Evolutionary conservation across 352 stramenopile genomes (phyloP).

Genomic region (Pythium insidiosum): DNA sequence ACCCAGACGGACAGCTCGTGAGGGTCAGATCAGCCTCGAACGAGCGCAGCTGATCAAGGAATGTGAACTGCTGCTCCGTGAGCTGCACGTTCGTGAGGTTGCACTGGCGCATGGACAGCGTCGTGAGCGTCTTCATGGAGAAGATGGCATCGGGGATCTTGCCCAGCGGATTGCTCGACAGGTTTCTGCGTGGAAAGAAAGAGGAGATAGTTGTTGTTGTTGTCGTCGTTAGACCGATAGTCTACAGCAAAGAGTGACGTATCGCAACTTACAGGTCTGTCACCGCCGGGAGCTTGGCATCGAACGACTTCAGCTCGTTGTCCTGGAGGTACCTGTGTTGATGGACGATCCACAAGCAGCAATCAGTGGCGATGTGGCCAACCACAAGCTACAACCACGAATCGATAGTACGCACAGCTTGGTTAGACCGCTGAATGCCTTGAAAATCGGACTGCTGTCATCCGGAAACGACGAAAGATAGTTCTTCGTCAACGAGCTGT

Average conservation of each 20-base stretch:
- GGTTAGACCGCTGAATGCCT: conserved; percentile 20
- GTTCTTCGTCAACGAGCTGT: conserved; percentile 42
- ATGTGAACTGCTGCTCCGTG: conserved; percentile 20
- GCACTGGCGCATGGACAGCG: conserved; percentile 32
- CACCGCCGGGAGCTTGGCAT: conserved; percentile 20
- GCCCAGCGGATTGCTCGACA: conserved; percentile 34
- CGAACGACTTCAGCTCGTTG: conserved; percentile 38
- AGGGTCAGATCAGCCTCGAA: conserved; percentile 41
- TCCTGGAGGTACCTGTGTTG: conserved; percentile 24
- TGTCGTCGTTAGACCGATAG: too few relatives aligned
- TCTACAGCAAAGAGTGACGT: too few relatives aligned
- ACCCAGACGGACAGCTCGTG: conserved; percentile 17
- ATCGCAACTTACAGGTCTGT: conserved; percentile 20
- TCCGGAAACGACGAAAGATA: conserved; percentile 33
- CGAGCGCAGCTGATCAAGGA: conserved; percentile 29
- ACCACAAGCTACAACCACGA: background rate
- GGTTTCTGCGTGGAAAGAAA: conserved; percentile 16
- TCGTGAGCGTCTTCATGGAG: conserved; percentile 31
- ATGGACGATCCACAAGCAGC: background rate
- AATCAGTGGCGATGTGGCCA: background rate
- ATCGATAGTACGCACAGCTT: conserved; percentile 6
- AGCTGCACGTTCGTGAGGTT: conserved; percentile 57
- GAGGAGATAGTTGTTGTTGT: too few relatives aligned
- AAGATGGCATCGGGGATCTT: conserved; percentile 39
- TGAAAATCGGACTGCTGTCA: conserved; percentile 21